A percentile compares a stretch with the other conserved stretches of the same genome.
Conservation (phyloP, 768 basidiomycete genomes). For the Leccinum obscurum region DNA sequence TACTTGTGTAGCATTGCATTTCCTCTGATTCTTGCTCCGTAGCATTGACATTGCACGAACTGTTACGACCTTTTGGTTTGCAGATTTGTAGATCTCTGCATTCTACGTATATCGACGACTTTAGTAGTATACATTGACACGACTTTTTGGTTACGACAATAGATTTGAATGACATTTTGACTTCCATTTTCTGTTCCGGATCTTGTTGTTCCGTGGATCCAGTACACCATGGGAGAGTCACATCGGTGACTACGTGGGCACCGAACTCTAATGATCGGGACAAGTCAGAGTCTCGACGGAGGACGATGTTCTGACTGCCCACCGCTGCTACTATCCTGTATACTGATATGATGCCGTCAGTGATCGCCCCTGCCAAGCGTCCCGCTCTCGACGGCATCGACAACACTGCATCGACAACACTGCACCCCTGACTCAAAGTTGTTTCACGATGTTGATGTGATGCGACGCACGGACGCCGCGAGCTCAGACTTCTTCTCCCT, state of each 20-base stretch:
- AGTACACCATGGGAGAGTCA: conserved; percentile 13
- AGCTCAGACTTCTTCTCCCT: neutral
- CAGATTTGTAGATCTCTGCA: conserved; percentile 38
- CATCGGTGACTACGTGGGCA: neutral
- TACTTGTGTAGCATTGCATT: conserved; percentile 38
- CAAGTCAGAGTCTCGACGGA: neutral
- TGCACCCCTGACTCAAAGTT: neutral
- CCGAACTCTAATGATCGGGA: conserved; percentile 7
- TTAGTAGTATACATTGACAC: conserved; percentile 14
- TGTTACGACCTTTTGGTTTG: conserved; percentile 11
- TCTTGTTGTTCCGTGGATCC: neutral
- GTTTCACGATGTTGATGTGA: neutral
- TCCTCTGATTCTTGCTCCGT: conserved; percentile 18
- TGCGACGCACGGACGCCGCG: neutral
- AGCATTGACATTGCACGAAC: conserved; percentile 18
- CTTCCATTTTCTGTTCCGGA: conserved; percentile 13
- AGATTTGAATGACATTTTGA: conserved; percentile 25
- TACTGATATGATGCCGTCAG: neutral
- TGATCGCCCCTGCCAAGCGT: neutral
- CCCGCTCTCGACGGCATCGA: neutral
- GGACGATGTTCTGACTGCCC: neutral
- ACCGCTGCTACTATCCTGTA: neutral
- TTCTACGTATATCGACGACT: conserved; percentile 21
- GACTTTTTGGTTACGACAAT: conserved; percentile 23
- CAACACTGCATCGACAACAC: neutral